Base-by-base conservation (phyloP, 306 rosid genomes). In the Vigna hirtella region DNA sequence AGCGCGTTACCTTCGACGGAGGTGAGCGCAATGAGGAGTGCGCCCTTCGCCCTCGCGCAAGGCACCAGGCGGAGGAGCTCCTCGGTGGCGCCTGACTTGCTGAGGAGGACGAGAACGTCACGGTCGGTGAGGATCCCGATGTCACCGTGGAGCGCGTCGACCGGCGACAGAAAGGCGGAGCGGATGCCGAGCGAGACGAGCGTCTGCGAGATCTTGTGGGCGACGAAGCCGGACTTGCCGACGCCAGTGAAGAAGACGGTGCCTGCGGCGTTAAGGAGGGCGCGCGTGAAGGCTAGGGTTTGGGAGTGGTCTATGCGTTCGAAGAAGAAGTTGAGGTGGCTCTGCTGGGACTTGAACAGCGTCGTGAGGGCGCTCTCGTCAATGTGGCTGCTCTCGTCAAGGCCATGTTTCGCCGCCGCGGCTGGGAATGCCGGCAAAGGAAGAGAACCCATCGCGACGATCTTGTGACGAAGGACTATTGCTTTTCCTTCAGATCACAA, bases 141-240 rank as follows among this genome's bases (percentile, higher is more conserved):
- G 65, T 96, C 98, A n/a, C 99, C 99, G 67, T 96, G 99, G 70
- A 96, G 97, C 15, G 99, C 99, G 40, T 96, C 98, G 42, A 93
- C 79, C 1, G 99, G 97, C 36, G 94, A 90, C n/a, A 96, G 94
- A 73, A 93, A 96, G 0, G 90, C 70, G 40, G 98, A 93, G 67
- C 87, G 93, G 82, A 93, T 49, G 26, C 91, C 96, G 66, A 96
- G 97, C 1, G 99, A 96, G 81, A 96, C 97, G 8, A 96, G 97
- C 11, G 99, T 93, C 64, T 93, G 99, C 0, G 99, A 96, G 89
- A 96, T 96, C 89, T 96, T 96, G 78, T 88, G 78, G 24, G 98
- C 99, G 63, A 93, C 98, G 86, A 96, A 96, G 77, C 99, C 99
- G 12, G 99, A 96, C 65, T 93, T 96, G 7, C 98, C 99, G 76